Conservation (phyloP, 1,284 basidiomycete species). For the Volvariella volvacea region DNA sequence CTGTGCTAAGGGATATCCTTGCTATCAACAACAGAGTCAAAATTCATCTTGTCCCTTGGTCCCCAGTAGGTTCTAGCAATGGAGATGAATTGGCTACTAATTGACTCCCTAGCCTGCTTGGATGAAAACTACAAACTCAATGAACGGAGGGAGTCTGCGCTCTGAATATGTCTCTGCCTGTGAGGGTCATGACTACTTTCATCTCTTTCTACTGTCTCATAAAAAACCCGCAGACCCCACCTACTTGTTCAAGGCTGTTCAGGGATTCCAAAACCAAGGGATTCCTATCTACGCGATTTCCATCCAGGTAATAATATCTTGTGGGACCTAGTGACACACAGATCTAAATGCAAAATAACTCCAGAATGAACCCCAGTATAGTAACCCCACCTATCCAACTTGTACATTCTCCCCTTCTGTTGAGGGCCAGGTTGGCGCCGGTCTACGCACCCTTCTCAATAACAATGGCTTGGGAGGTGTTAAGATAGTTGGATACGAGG, state of each 20-base stretch:
- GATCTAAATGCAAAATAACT: neutral
- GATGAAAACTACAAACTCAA: slow-evolving; percentile 45
- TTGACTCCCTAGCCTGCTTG: slow-evolving; percentile 41
- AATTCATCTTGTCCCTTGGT: slow-evolving; percentile 48
- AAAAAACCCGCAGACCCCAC: slow-evolving; percentile 33
- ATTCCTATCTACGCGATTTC: slow-evolving; percentile 43
- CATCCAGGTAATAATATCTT: slow-evolving; percentile 27
- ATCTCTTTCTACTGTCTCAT: slow-evolving; percentile 7
- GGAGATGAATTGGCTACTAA: neutral
- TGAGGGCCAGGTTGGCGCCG: slow-evolving; percentile 38
- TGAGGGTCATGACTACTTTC: slow-evolving; percentile 13
- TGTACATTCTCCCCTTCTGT: slow-evolving; percentile 32
- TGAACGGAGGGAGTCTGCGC: slow-evolving; percentile 41
- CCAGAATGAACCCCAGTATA: slow-evolving; percentile 46
- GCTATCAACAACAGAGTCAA: slow-evolving; percentile 33
- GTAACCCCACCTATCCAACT: slow-evolving; percentile 46
- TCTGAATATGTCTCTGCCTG: slow-evolving; percentile 27
- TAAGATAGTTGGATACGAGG: slow-evolving; percentile 41
- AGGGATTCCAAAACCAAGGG: slow-evolving; percentile 42
- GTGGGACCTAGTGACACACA: neutral
- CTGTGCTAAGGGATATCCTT: slow-evolving; percentile 42
- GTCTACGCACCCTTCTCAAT: slow-evolving; percentile 39
- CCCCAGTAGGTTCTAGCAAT: slow-evolving; percentile 32
- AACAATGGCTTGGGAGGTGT: slow-evolving; percentile 39
- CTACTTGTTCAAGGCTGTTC: slow-evolving; percentile 47